A percentile compares a stretch with the other conserved stretches of the same genome.
These are phyloP conservation scores for Phytophthora cajani DNA, from an alignment of 352 stramenopile genomes.

Conservation along the genomic window DNA sequence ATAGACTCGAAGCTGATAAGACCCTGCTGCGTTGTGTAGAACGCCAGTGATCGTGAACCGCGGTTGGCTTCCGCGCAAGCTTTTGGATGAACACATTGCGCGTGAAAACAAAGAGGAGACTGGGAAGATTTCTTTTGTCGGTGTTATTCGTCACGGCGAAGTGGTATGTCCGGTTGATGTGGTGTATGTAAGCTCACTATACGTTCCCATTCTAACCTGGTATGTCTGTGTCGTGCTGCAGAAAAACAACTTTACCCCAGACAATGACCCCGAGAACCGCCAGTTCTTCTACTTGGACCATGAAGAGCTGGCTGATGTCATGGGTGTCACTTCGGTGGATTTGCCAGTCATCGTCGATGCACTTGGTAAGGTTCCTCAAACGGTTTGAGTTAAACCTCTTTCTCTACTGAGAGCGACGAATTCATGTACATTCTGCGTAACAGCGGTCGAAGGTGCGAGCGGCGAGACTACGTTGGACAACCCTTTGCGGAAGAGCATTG, in stretches of 20 bases:
- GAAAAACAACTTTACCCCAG: slow-evolving; percentile 82
- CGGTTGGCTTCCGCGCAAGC: slow-evolving; percentile 80
- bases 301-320: slow-evolving; percentile 74
- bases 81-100: slow-evolving; percentile 76
- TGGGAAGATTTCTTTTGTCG: slow-evolving; percentile 61
- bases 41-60: slow-evolving; percentile 88
- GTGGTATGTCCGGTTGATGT: slow-evolving; percentile 48
- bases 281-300: slow-evolving; percentile 89
- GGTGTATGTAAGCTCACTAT: not conserved
- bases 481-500: slow-evolving; percentile 76
- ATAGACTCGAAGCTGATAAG: slow-evolving; percentile 2
- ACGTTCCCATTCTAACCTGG: slow-evolving; percentile 5
- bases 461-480: slow-evolving; percentile 53
- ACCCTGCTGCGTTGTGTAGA: slow-evolving; percentile 30
- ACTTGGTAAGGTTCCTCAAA: slow-evolving; percentile 43
- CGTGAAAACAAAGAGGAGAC: slow-evolving; percentile 63
- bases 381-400: not conserved
- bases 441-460: slow-evolving; percentile 48
- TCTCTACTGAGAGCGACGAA: not conserved
- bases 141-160: slow-evolving; percentile 83
- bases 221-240: slow-evolving; percentile 19
- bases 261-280: slow-evolving; percentile 75
- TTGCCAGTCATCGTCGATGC: slow-evolving; percentile 84
- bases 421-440: slow-evolving; percentile 5
- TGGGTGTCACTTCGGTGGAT: slow-evolving; percentile 69